Base-by-base conservation (phyloP, 768 basidiomycete genomes). In the Lactarius pseudohatsudake region DNA sequence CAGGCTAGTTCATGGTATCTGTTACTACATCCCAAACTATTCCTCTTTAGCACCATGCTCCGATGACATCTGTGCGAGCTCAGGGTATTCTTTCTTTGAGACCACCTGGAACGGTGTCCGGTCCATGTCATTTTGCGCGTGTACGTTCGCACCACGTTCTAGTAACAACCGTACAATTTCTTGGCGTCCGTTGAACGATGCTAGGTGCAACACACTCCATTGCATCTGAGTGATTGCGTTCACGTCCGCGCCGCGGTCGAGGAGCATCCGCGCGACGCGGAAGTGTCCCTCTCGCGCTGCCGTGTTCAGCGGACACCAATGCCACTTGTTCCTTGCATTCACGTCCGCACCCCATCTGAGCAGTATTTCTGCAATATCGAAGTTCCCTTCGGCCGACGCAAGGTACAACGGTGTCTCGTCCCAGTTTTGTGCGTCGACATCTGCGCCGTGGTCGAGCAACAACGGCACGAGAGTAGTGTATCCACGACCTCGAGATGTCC, bases 311-410 rank as follows among this genome's bases (percentile, higher is more conserved):
- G 64, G 58, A 5, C 50, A 56, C 53, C 53, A 34, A 2, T 3
- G 10, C 11, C 59, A 10, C 13, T 32, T 28, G 1, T 45, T 8
- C 41, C 16, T 43, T 5, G 50, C 45, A 15, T 59, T 59, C 15
- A 65, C 54, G 6, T 65, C 22, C 1, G 59, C 64, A 15, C 64
- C 64, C 11, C 20, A 22, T 4, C 56, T 54, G 26, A 65, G 1
- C 22, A 65, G 30, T 16, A 55, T 15, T 5, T 47, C 38, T 10
- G 54, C 54, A 15, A 64, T 34, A 2, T 59, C 47, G 26, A 32
- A 0, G 5, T 59, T 47, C 6, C 57, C 64, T 0, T 3, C 1
- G 16, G 4, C 15, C 9, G 64, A 64, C 22, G 63, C 57, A 3
- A 5, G 1, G 11, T 58, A 57, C 8, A 64, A 28, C 13, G 57